Evolutionary conservation across 345 rosid genomes (phyloP).

Genomic region (Nephelium lappaceum): DNA sequence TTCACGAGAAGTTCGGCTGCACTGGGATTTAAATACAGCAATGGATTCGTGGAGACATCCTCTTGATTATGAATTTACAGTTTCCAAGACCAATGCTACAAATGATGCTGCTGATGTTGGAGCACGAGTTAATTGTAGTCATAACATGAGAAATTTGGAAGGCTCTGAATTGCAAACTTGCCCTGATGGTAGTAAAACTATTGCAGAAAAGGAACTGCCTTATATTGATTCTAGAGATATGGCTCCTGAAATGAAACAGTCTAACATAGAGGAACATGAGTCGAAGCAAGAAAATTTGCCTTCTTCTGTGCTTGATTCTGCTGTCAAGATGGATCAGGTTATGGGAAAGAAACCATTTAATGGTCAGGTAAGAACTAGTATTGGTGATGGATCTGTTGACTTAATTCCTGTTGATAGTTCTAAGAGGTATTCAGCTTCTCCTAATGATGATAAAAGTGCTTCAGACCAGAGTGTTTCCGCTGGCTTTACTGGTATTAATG

Average conservation of each 20-base stretch:
- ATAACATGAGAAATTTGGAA: slow-evolving; percentile 5
- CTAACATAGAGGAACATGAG: background rate
- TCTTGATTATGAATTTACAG: slow-evolving; percentile 6
- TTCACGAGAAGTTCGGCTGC: slow-evolving; percentile 16
- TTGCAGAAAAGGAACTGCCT: background rate
- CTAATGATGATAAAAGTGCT: background rate
- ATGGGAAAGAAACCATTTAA: background rate
- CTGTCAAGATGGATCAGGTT: background rate
- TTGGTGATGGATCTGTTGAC: slow-evolving; percentile 11
- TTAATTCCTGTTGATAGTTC: slow-evolving; percentile 4
- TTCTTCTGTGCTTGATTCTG: slow-evolving; percentile 4
- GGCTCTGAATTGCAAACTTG: background rate
- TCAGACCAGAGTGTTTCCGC: background rate
- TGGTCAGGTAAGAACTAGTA: background rate
- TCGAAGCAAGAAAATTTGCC: background rate
- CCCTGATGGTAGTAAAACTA: background rate
- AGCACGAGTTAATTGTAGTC: background rate
- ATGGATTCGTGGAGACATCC: slow-evolving; percentile 27
- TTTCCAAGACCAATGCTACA: background rate
- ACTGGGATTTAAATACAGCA: slow-evolving; percentile 28
- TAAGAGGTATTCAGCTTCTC: background rate
- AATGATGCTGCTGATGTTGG: background rate
- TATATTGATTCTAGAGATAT: background rate
- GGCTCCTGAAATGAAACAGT: background rate
- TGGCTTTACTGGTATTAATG: background rate